Base-by-base conservation (phyloP, 164 flowering plant species). In the Houttuynia cordata region DNA sequence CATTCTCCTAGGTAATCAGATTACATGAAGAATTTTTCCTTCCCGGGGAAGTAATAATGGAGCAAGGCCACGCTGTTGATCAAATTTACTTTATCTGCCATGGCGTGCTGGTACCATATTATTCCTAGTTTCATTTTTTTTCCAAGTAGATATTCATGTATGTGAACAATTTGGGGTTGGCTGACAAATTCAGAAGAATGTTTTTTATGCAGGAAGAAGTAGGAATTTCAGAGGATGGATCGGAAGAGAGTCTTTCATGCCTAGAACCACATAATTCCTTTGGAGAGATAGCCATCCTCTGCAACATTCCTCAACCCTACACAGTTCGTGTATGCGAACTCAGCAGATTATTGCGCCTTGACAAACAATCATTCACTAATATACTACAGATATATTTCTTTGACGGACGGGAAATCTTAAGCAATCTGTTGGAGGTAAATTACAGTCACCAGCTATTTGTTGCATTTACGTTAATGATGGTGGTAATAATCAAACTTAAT, bases 241-340 rank as follows among this genome's bases (percentile, higher is more conserved):
- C 75, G 63, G 87, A 87, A 70, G 83, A 80, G 58, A 71, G 77
- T 14, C 67, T 80, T 55, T 63, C 77, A n/a, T 56, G 39, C 64
- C 69, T 92, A 42, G 60, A 75, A 60, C 79, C 82, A 42, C 42
- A 81, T 62, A 80, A 76, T 70, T 77, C 83, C 30, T 80, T 89
- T 64, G 98, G 98, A 24, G 89, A 83, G 65, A 74, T 87, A 59
- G 86, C 96, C 15, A 76, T 89, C 60, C 85, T 92, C 50, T 89
- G 93, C 81, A 92, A 89, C 80, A 83, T 83, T 64, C 85, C 98
- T 60, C 96, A 89, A 65, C 96, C 96, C 40, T 83, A 78, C 58
- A 85, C 90, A 8, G 83, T 92, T 68, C 83, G 86, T 12, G 96
- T 89, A 57, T 64, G 81, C 65, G 98, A 89, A 61, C 74, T 92